phyloP scores from a whole-genome alignment of 345 rosid genomes.

The Aegle marmelos region DNA sequence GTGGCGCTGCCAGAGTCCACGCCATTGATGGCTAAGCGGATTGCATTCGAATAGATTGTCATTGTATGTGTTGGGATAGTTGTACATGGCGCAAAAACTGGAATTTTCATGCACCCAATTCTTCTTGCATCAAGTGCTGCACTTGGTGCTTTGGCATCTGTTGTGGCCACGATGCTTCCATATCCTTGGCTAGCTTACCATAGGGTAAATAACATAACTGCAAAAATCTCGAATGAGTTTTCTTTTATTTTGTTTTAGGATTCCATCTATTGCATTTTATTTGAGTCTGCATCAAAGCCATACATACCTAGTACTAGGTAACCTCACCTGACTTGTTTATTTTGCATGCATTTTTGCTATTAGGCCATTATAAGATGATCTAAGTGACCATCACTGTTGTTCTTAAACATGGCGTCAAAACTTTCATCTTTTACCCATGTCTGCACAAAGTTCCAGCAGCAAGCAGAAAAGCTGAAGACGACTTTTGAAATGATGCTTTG shows the following conservation, averaged over 20 bases:
- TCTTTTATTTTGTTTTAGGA: background rate
- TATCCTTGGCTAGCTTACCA: conserved; percentile 61
- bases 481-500: too few relatives aligned
- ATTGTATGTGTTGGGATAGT: conserved; percentile 58
- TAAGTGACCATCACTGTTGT: background rate
- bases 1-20: conserved; percentile 78
- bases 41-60: conserved; percentile 78
- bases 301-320: too few relatives aligned
- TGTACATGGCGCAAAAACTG: conserved; percentile 38
- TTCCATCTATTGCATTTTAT: background rate
- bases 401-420: background rate
- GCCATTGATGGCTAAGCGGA: conserved; percentile 57
- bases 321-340: background rate
- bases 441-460: too few relatives aligned
- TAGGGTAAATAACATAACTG: conserved; percentile 36
- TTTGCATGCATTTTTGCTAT: background rate
- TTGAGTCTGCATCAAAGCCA: background rate
- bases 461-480: too few relatives aligned
- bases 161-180: conserved; percentile 66
- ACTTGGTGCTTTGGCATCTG: conserved; percentile 71
- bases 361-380: background rate
- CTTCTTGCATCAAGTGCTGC: conserved; percentile 66
- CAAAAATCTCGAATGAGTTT: background rate
- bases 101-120: conserved; percentile 44
- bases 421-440: too few relatives aligned